Evolutionary conservation across 2,329 filamentous ascomycete species (phyloP), one percentile per base, ranked within the genome.

Genomic region (Trichoderma afroharzianum): DNA sequence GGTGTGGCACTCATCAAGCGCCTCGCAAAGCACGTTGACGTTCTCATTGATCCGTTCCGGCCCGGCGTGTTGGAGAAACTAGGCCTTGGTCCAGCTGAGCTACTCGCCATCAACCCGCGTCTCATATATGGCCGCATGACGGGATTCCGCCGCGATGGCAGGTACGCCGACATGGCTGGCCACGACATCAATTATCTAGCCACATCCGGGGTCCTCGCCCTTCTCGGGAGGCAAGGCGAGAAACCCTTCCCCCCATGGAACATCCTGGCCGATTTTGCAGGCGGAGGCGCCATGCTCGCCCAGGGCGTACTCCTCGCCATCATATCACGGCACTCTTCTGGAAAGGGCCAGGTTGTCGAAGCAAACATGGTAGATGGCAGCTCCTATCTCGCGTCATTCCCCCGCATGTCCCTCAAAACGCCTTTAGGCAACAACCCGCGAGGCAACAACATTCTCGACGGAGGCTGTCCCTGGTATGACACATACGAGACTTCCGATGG

Each of bases 111-210:
- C 21, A 97, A 98, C 80, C 92, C 91, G 12, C 85, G 91, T 0
- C 83, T 98, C 2, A 89, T 98, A 68, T 90, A 97, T 71, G 94
- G 88, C 8, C 91, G 95, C 53, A 92, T 98, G 88, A 96, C 94
- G 3, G 95, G 95, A 0, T 98, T 98, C 81, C 87, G 95, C 14
- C 87, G 95, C 50, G 93, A 97, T 81, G 95, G 95, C 0, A 91
- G 90, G 76, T 98, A 97, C 82, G 88, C 88, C 62, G 83, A 87
- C 77, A 98, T 97, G 95, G 94, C 95, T 0, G 95, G 95, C 58
- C 95, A 98, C 79, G 95, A 98, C 80, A 97, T 98, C 80, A 98
- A 98, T 79, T 98, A 98, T 81, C 91, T 98, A 55, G 93, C 95
- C 63, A 93, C 97, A 0, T 92, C 92, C 0, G 95, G 95, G 0